These are phyloP conservation scores for Oldenlandia corymbosa DNA, from an alignment of 257 asterid species.

Conservation along the genomic window DNA sequence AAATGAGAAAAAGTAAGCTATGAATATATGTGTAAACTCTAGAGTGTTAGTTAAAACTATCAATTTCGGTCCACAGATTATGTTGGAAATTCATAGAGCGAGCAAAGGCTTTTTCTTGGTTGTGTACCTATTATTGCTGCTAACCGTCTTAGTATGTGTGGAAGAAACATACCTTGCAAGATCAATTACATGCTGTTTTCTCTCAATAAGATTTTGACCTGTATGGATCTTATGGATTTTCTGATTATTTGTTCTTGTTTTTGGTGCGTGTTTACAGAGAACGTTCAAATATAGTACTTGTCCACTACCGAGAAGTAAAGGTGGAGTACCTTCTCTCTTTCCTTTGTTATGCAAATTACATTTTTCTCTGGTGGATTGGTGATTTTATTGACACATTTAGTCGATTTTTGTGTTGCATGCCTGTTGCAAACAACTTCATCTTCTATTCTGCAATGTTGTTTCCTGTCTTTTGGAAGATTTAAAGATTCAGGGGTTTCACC, in stretches of 20 bases:
- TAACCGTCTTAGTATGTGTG: background rate
- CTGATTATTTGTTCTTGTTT: conserved; percentile 21
- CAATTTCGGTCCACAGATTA: too few relatives aligned
- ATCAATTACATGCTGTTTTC: background rate
- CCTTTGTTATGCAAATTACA: background rate
- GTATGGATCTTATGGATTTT: conserved; percentile 22
- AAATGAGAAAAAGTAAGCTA: background rate
- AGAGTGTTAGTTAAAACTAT: too few relatives aligned
- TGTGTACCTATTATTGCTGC: background rate
- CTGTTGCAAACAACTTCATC: too few relatives aligned
- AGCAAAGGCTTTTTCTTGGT: conserved; percentile 5
- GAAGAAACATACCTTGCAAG: background rate
- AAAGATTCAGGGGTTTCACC: background rate
- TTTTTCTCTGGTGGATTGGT: background rate
- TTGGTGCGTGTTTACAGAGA: conserved; percentile 52
- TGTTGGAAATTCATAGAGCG: background rate
- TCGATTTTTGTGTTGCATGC: too few relatives aligned
- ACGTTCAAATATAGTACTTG: conserved; percentile 84
- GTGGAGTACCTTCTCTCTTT: conserved; percentile 28
- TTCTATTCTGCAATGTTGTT: background rate
- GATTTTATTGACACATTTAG: too few relatives aligned
- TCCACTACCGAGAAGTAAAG: conserved; percentile 95
- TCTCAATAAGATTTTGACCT: background rate
- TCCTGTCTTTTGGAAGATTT: background rate
- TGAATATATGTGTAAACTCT: background rate